Conservation (phyloP, 305 asterid species). For the Rubia tinctorum region DNA sequence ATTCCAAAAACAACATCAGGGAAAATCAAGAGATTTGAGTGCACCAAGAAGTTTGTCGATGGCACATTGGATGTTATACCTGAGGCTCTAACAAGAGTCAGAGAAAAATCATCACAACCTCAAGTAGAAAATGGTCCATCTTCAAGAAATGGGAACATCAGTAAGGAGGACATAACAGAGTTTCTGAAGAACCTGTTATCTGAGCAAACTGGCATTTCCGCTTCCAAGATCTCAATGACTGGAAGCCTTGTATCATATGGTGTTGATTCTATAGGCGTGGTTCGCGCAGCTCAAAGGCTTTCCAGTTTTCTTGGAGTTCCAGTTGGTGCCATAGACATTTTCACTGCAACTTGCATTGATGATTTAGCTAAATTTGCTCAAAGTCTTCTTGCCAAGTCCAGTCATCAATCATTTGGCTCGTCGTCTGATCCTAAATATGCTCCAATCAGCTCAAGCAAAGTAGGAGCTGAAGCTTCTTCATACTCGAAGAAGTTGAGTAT, state of each 20-base stretch:
- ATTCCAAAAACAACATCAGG: conserved; percentile 78
- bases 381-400: conserved; percentile 46
- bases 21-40: conserved; percentile 66
- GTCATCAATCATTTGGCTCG: conserved; percentile 24
- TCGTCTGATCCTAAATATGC: not conserved
- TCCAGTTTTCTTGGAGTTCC: conserved; percentile 74
- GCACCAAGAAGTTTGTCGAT: conserved; percentile 47
- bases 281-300: conserved; percentile 85
- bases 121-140: conserved; percentile 7
- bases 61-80: conserved; percentile 46
- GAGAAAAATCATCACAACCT: conserved; percentile 19
- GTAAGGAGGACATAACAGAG: conserved; percentile 45
- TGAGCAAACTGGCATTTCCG: conserved; percentile 59
- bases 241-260: conserved; percentile 65
- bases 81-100: conserved; percentile 26
- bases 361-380: conserved; percentile 70
- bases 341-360: conserved; percentile 72
- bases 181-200: conserved; percentile 51
- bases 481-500: conserved; percentile 27
- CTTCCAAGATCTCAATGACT: conserved; percentile 52
- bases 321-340: conserved; percentile 80
- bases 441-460: conserved; percentile 1
- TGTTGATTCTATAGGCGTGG: conserved; percentile 84
- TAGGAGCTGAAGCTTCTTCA: conserved; percentile 3
- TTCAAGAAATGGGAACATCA: conserved; percentile 23